Base-by-base conservation (phyloP, 768 basidiomycete genomes). In the Trametes sanguinea region DNA sequence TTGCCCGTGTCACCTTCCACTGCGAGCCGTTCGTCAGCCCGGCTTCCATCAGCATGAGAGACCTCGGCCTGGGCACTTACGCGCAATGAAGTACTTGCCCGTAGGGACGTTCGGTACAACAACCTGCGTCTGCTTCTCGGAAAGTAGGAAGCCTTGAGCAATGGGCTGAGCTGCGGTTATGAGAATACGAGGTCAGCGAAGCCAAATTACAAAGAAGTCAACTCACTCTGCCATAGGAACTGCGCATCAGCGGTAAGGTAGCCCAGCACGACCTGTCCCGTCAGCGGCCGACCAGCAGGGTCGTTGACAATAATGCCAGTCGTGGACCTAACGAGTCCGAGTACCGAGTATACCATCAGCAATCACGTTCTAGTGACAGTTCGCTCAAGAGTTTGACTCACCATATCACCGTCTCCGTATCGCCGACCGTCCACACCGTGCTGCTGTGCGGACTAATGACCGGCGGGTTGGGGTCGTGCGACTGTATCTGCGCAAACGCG, bases 1-100 rank as follows among this genome's bases (percentile, higher is more conserved):
- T 53, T 53, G 37, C 37, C 37, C 22, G 51, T 42, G 22, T 53
- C 51, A 22, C 51, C 51, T 29, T 53, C 51, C 51, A 53, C 51
- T 53, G 17, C 0, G 2, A 29, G 7, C 37, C 2, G 22, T 1
- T 6, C 14, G n/a, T 53, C 27, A 50, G 47, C 8, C 3, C 29
- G 22, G 29, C 29, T 13, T 32, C 6, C 14, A 6, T 43, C 2
- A 5, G 6, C 1, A 17, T 5, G 30, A 13, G 14, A 50, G 30
- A 50, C 32, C 3, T 11, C 32, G 13, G 48, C 4, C 11, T 16
- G 13, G 3, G 13, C 30, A 50, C 51, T 8, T 40, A 51, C 33
- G 7, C n/a, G 51, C 51, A 37, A 53, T 53, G 51, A 53, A 53
- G 37, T 53, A 53, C 17, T 40, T 39, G 22, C 51, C 51, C 17